Evolutionary conservation across 1,139 yeast species (phyloP).

Genomic region (Entelexis sorbosivorans): DNA sequence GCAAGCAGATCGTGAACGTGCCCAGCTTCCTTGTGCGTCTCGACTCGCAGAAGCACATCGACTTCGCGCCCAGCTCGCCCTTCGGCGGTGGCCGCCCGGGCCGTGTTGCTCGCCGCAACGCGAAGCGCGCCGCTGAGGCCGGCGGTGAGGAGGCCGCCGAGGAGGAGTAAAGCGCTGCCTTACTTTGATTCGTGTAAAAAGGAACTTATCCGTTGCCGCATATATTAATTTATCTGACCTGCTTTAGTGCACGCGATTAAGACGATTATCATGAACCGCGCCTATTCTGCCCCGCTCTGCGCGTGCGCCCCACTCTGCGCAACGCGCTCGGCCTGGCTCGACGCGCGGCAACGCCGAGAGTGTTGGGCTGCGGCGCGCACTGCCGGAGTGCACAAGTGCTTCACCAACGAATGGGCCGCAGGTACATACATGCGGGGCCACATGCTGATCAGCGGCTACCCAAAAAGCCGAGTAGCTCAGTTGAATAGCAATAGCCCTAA

Average conservation of each 20-base stretch:
- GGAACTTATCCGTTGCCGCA: constrained; percentile 7
- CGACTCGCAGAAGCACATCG: constrained; percentile 99
- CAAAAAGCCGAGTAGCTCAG: too few relatives aligned
- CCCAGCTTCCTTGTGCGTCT: constrained; percentile 99
- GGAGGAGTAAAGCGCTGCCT: constrained; percentile 28
- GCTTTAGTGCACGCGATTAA: not conserved
- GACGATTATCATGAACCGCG: too few relatives aligned
- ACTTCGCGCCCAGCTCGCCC: constrained; percentile 97
- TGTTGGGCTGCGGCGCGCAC: too few relatives aligned
- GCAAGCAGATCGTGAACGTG: constrained; percentile 97
- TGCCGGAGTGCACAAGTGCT: too few relatives aligned
- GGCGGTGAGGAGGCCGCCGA: constrained; percentile 57
- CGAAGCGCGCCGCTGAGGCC: constrained; percentile 53
- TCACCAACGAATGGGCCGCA: too few relatives aligned
- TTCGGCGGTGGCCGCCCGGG: constrained; percentile 99
- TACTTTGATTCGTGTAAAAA: not conserved
- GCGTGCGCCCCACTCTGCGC: too few relatives aligned
- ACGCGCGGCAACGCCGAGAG: too few relatives aligned
- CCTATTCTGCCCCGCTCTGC: too few relatives aligned
- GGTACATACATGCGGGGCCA: too few relatives aligned
- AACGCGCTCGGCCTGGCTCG: too few relatives aligned
- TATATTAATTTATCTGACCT: constrained; percentile 18
- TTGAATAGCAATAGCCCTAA: too few relatives aligned
- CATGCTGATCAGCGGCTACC: too few relatives aligned
- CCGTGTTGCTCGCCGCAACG: constrained; percentile 97